Conservation (phyloP, 176 grass and related monocot genomes). For the Carex parvula region DNA sequence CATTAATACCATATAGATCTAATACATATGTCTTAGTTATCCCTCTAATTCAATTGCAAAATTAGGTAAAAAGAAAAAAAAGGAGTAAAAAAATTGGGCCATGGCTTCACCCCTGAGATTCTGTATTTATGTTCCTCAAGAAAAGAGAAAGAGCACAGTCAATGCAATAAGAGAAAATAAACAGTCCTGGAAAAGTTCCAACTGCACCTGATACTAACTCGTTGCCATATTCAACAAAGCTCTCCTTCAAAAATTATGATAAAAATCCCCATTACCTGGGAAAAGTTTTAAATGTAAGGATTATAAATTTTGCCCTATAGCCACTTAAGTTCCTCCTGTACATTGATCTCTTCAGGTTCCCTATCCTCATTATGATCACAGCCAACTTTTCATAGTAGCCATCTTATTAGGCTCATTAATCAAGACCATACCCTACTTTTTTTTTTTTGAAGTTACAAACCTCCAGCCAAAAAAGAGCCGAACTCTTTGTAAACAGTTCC, state of each 20-base stretch:
- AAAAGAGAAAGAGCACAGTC: neutral
- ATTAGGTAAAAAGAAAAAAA: neutral
- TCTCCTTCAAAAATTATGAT: neutral
- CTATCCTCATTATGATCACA: neutral
- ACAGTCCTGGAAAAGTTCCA: neutral
- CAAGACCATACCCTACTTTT: too few species aligned
- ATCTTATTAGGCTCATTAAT: too few species aligned
- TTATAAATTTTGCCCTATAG: neutral
- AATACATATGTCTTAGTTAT: neutral
- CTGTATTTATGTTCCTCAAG: neutral
- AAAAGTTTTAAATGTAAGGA: neutral
- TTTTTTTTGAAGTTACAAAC: too few species aligned
- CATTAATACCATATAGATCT: neutral
- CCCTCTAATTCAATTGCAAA: neutral
- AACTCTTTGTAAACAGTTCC: too few species aligned
- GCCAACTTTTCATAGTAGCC: neutral
- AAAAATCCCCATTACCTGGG: neutral
- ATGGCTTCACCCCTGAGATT: neutral
- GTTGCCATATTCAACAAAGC: neutral
- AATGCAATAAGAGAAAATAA: neutral
- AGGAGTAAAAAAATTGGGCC: neutral
- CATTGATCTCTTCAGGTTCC: neutral
- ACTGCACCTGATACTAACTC: neutral
- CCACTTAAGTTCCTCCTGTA: neutral
- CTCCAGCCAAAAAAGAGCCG: too few species aligned